Base-by-base conservation (phyloP, 352 stramenopile genomes). In the Blastocystis hominis region DNA sequence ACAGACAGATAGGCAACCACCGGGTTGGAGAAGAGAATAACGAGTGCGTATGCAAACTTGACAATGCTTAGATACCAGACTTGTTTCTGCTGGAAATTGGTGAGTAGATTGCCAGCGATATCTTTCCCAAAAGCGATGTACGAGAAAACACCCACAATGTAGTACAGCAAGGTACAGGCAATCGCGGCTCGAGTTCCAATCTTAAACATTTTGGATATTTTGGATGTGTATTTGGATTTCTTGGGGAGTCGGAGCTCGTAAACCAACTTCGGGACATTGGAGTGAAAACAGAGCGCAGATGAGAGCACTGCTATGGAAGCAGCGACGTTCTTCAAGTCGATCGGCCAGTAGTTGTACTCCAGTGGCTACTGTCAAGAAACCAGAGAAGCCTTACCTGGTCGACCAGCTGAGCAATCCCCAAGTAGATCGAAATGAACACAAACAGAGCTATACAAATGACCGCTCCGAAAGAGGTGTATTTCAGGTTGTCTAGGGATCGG, bases 11-110 rank as follows among this genome's bases (percentile, higher is more conserved):
- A 77, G n/a, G 59, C 86, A 7, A 89, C 59, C 15, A 89, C 24
- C 34, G 86, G 86, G 42, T 78, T 88, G n/a, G 86, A 89, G n/a
- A 89, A 89, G 30, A 80, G 24, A 24, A 88, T 55, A 20, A 89
- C 86, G 20, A 88, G 17, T 1, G 77, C 86, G 56, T 89, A 89
- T 40, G 77, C 77, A 15, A 89, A 30, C 63, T 89, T 89, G 7
- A 88, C 63, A 4, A 66, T 84, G 54, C 40, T 75, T 4, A 89
- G 34, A 44, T 68, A 86, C 53, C 70, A 81, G 62, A 55, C 88
- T 30, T 36, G 30, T 15, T 63, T 61, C 34, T 70, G 63, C n/a
- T 70, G 61, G 69, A 89, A 89, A 24, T 88, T 77, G 6, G 53
- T 76, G 0, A 89, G 70, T 2, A 89, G 40, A 47, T 88, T 77